A percentile compares a stretch with the other conserved stretches of the same genome.
phyloP scores from a whole-genome alignment of 1,139 yeast species.

The Kurtzmaniella quercitrusa region DNA sequence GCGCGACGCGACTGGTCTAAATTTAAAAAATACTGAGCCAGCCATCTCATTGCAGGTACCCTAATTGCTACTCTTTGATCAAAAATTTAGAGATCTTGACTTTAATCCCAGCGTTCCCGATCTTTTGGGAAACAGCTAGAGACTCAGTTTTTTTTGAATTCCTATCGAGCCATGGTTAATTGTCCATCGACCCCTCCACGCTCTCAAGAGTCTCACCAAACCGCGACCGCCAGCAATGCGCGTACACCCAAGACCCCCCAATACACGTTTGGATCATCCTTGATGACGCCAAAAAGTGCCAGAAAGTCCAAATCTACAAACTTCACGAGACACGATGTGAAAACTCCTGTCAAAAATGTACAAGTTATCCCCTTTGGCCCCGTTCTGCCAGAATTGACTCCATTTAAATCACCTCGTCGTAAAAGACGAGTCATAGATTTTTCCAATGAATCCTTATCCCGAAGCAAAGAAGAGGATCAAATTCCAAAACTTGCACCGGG shows the following conservation, averaged over 20 bases:
- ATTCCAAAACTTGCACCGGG: conserved; percentile 9
- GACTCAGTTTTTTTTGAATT: too few species aligned
- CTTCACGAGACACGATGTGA: neutral
- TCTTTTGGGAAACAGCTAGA: too few species aligned
- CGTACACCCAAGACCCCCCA: conserved; percentile 6
- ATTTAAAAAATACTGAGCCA: neutral
- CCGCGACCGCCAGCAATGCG: neutral
- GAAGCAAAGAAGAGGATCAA: neutral
- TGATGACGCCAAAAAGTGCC: neutral
- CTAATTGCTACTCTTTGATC: neutral
- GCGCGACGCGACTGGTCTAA: neutral
- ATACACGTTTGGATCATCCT: neutral
- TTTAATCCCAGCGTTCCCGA: too few species aligned
- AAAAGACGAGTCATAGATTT: conserved; percentile 9
- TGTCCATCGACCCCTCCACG: conserved; percentile 7
- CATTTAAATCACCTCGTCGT: conserved; percentile 27
- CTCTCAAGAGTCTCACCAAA: neutral
- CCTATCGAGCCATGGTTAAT: conserved; percentile 3
- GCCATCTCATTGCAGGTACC: neutral
- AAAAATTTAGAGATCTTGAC: neutral
- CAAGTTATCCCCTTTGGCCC: conserved; percentile 12
- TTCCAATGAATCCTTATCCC: conserved; percentile 6
- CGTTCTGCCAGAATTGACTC: conserved; percentile 34
- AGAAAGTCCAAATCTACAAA: neutral
- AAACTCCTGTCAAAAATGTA: neutral